A percentile compares a stretch with the other conserved stretches of the same genome.
phyloP scores from a whole-genome alignment of 23 red algal species.

The Agarophyton chilense region DNA sequence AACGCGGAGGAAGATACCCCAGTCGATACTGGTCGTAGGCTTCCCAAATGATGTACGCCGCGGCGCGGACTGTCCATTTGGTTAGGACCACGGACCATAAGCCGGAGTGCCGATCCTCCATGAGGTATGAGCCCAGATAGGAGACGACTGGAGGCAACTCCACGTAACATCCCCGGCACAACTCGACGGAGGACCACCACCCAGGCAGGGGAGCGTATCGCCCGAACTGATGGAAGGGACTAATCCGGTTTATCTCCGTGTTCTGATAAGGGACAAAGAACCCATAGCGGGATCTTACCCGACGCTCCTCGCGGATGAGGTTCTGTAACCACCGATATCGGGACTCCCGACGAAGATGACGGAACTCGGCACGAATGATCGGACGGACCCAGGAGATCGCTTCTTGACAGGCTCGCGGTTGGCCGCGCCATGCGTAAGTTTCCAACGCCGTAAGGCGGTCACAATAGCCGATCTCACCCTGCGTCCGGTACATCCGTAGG shows the following conservation, averaged over 20 bases:
- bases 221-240: background rate
- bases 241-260: background rate
- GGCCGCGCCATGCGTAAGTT: background rate
- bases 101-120: background rate
- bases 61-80: background rate
- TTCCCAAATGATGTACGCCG: slow-evolving; percentile 5
- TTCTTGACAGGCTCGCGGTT: background rate
- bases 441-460: background rate
- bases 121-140: no score
- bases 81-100: background rate
- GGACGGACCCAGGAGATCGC: background rate
- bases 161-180: no score
- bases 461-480: background rate
- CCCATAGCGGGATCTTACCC: background rate
- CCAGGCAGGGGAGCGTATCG: no score
- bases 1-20: background rate
- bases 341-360: no score
- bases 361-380: no score
- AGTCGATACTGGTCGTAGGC: slow-evolving; percentile 17
- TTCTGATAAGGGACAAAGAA: slow-evolving; percentile 13
- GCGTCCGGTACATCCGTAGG: background rate
- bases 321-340: no score
- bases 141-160: no score
- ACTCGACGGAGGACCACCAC: no score
- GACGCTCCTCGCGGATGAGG: background rate